A percentile compares a stretch with the other conserved stretches of the same genome.
phyloP scores from a whole-genome alignment of 768 basidiomycete genomes.

The Gyrodon lividus region DNA sequence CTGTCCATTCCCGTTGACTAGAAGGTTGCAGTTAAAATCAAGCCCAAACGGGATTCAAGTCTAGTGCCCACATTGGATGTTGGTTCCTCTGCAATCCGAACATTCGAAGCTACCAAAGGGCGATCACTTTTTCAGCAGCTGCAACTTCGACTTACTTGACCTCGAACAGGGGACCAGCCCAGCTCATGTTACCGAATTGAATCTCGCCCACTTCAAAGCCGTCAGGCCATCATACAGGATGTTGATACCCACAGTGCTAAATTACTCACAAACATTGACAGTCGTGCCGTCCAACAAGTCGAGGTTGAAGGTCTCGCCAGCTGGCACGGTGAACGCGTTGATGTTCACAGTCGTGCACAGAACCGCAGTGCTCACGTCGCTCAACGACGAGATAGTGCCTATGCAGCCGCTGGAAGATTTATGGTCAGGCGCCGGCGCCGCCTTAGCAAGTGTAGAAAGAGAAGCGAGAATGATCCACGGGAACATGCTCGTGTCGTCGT shows the following conservation, averaged over 20 bases:
- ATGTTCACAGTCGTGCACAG: constrained; percentile 59
- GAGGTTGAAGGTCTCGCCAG: constrained; percentile 49
- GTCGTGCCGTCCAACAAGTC: constrained; percentile 46
- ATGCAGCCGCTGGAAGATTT: constrained; percentile 33
- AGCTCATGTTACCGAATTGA: constrained; percentile 49
- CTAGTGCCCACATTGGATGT: constrained; percentile 45
- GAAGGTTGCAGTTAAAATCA: background rate
- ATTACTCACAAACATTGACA: constrained; percentile 54
- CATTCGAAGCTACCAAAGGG: background rate
- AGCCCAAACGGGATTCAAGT: background rate
- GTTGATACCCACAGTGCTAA: background rate
- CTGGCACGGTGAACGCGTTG: constrained; percentile 55
- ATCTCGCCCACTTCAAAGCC: constrained; percentile 54
- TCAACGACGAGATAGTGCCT: constrained; percentile 53
- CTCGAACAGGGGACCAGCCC: constrained; percentile 55
- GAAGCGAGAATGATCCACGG: constrained; percentile 10
- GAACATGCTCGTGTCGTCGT: constrained; percentile 4
- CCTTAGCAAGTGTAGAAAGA: constrained; percentile 15
- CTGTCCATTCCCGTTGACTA: constrained; percentile 42
- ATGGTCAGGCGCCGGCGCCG: constrained; percentile 20
- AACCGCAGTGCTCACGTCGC: constrained; percentile 50
- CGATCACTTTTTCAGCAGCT: background rate
- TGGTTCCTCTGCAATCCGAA: constrained; percentile 38
- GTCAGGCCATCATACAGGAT: background rate
- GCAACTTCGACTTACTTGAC: constrained; percentile 38